A percentile compares a stretch with the other conserved stretches of the same genome.
Conservation (phyloP, 148 eudicot genomes). For the Amaranthus cruentus region DNA sequence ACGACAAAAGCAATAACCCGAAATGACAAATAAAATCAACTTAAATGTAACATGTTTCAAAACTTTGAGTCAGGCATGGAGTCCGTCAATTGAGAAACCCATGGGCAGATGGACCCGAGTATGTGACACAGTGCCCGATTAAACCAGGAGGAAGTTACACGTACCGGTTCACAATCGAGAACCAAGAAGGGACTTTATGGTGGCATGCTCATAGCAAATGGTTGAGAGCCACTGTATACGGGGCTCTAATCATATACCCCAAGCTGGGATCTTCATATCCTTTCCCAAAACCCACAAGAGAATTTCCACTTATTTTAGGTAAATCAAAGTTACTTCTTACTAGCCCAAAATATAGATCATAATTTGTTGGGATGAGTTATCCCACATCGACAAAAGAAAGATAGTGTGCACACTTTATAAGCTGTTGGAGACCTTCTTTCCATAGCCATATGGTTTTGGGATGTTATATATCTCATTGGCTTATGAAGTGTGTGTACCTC, state of each 20-base stretch:
- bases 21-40: neutral
- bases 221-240: constrained; percentile 92
- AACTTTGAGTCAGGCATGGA: constrained; percentile 61
- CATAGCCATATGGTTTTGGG: no score
- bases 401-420: no score
- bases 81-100: constrained; percentile 75
- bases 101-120: constrained; percentile 95
- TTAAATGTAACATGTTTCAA: neutral
- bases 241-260: constrained; percentile 75
- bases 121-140: constrained; percentile 94
- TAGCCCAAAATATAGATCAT: no score
- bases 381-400: no score
- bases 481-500: no score
- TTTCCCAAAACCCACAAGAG: constrained; percentile 58
- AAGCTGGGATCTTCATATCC: constrained; percentile 61
- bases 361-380: no score
- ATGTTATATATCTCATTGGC: no score
- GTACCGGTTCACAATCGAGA: constrained; percentile 60
- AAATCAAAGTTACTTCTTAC: constrained; percentile 4
- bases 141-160: constrained; percentile 76
- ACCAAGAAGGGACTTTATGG: constrained; percentile 91
- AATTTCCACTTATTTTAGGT: constrained; percentile 76
- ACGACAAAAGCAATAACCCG: no score
- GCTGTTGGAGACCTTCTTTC: no score
- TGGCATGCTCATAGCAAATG: constrained; percentile 97